A percentile compares a stretch with the other conserved stretches of the same genome.
phyloP scores from a whole-genome alignment of 2,329 filamentous ascomycete genomes.

The Curvularia lunata region DNA sequence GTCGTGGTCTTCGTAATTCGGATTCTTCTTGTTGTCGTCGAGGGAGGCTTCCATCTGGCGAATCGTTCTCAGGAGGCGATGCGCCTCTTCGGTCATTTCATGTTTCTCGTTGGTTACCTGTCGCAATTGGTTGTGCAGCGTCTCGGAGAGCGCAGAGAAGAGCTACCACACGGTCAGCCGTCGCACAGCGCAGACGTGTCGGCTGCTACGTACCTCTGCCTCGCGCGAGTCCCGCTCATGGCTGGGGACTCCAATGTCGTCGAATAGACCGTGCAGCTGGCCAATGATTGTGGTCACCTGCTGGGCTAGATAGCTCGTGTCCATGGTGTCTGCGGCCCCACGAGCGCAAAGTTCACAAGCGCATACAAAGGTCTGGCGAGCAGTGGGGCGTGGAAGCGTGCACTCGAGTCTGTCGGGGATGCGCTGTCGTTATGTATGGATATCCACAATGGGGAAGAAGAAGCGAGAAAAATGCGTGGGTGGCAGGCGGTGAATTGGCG shows the following conservation, averaged over 20 bases:
- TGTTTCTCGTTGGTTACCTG: conserved; percentile 88
- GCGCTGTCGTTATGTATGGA: conserved; percentile 7
- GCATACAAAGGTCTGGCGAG: conserved; percentile 40
- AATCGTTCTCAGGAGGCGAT: conserved; percentile 82
- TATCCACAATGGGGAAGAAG: conserved; percentile 15
- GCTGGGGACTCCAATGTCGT: conserved; percentile 93
- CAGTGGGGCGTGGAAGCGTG: conserved; percentile 13
- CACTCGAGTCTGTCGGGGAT: conserved; percentile 4
- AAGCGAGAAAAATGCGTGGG: conserved; percentile 16
- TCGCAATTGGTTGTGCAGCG: conserved; percentile 86
- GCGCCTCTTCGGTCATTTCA: conserved; percentile 85
- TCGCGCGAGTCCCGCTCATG: conserved; percentile 93
- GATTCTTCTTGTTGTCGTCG: conserved; percentile 72
- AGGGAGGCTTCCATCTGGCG: conserved; percentile 93
- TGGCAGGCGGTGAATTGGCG: background rate
- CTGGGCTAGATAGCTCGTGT: conserved; percentile 89
- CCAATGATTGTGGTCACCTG: conserved; percentile 94
- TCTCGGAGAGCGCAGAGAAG: conserved; percentile 89
- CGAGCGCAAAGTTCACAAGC: conserved; percentile 40
- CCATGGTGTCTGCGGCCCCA: conserved; percentile 64
- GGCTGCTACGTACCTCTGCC: conserved; percentile 70
- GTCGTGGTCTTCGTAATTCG: conserved; percentile 70
- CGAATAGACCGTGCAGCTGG: conserved; percentile 92
- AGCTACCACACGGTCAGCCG: conserved; percentile 62
- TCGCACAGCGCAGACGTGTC: background rate